Conservation (phyloP, 371 early-diverging fungal species). For the Apophysomyces ossiformis region DNA sequence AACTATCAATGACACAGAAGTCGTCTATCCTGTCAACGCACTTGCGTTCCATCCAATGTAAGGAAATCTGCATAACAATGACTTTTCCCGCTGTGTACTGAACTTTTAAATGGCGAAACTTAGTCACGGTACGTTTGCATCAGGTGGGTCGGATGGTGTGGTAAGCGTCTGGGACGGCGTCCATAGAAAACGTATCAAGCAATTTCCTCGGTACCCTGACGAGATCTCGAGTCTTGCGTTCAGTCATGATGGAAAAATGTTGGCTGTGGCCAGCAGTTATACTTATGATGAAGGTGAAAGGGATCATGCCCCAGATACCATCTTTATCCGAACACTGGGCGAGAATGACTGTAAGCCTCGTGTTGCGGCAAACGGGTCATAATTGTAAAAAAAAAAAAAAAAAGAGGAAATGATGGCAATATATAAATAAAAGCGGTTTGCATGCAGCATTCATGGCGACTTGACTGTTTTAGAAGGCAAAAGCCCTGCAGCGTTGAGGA, state of each 20-base stretch:
- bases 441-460: background rate
- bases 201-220: slow-evolving; percentile 83
- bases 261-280: slow-evolving; percentile 93
- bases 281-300: slow-evolving; percentile 95
- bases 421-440: background rate
- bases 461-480: background rate
- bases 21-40: slow-evolving; percentile 94
- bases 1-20: slow-evolving; percentile 74
- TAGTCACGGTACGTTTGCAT: slow-evolving; percentile 90
- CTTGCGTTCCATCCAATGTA: slow-evolving; percentile 91
- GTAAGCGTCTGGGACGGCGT: slow-evolving; percentile 93
- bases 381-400: background rate
- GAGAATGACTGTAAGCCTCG: slow-evolving; percentile 75
- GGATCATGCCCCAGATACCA: slow-evolving; percentile 82
- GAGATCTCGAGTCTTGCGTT: slow-evolving; percentile 84
- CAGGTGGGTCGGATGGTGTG: slow-evolving; percentile 94
- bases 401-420: background rate
- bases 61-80: slow-evolving; percentile 15
- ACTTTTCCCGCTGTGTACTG: background rate
- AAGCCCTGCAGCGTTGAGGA: slow-evolving; percentile 19
- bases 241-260: slow-evolving; percentile 72
- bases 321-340: slow-evolving; percentile 74
- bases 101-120: background rate
- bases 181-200: slow-evolving; percentile 86
- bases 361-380: slow-evolving; percentile 11